phyloP scores from a whole-genome alignment of 768 basidiomycete genomes.

The Kwoniella pini region DNA sequence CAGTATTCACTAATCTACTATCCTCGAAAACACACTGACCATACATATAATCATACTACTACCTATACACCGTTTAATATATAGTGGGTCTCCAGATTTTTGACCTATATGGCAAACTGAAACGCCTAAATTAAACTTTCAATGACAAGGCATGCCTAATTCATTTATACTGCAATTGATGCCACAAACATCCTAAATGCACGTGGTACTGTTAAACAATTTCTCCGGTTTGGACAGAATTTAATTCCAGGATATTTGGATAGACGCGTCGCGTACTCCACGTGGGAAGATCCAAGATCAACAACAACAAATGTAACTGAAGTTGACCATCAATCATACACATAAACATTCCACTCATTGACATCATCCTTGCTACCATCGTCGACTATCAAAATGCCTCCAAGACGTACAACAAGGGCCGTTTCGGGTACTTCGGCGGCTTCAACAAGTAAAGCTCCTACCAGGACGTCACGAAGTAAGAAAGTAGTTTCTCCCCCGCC shows the following conservation, averaged over 20 bases:
- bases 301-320: slow-evolving; percentile 15
- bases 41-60: no score
- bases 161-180: no score
- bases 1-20: no score
- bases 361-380: background rate
- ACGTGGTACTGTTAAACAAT: no score
- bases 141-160: no score
- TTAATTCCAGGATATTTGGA: no score
- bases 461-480: slow-evolving; percentile 5
- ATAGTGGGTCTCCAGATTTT: slow-evolving; percentile 18
- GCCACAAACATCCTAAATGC: no score
- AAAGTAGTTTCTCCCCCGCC: slow-evolving; percentile 10
- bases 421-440: slow-evolving; percentile 1
- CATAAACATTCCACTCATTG: background rate
- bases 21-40: no score
- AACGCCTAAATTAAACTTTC: no score
- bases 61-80: no score
- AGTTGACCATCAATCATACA: background rate
- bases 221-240: no score
- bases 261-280: slow-evolving; percentile 17
- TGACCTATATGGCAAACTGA: background rate
- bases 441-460: slow-evolving; percentile 3
- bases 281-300: slow-evolving; percentile 12
- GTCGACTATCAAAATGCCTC: slow-evolving; percentile 7
- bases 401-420: slow-evolving; percentile 10